Base-by-base conservation (phyloP, 179 eudicot species). In the Actinidia polygama region DNA sequence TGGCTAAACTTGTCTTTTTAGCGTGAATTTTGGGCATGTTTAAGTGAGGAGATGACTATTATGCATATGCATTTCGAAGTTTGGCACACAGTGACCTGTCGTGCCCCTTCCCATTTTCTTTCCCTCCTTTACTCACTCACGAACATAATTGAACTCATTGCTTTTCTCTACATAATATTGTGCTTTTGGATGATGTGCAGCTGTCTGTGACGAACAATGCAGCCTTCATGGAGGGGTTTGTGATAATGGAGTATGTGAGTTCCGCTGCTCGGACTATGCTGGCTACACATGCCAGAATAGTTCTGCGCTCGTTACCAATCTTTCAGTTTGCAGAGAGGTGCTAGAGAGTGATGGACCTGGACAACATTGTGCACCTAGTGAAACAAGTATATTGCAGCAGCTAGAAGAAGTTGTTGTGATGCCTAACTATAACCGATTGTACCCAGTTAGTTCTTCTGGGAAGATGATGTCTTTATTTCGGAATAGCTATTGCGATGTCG, bases 181-280 rank as follows among this genome's bases (percentile, higher is more conserved):
- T 49, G 36, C 75, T 55, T 75, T 2, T 51, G 9, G 6, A 44
- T 83, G 62, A 72, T 81, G 24, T 89, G 84, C 96, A 96, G 99
- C 95, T 86, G 92, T 92, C 15, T 96, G 99, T 86, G 97, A 96
- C 75, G 98, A 96, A 86, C 99, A 94, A 91, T 96, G 99, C 85
- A 96, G 99, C 84, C 96, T 96, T 74, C 99, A 96, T 83, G 99
- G 99, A 77, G 99, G 99, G 78, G 99, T 96, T 10, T 96, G 99
- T 83, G 98, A 96, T 85, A 91, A 96, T 63, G 97, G 99, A 24
- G 86, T 93, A 51, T 96, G 99, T 83, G 99, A 96, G 86, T 96
- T 96, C 53, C 97, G 99, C 49, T 96, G 99, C 89, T 96, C 99
- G 15, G 99, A 96, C 81, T 96, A 96, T 82, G 98, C 99, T 63